Percentiles rank a stretch among this genome's conserved stretches.
Conservation (phyloP, 495 filamentous ascomycete species). For the Penicillium parvum region DNA sequence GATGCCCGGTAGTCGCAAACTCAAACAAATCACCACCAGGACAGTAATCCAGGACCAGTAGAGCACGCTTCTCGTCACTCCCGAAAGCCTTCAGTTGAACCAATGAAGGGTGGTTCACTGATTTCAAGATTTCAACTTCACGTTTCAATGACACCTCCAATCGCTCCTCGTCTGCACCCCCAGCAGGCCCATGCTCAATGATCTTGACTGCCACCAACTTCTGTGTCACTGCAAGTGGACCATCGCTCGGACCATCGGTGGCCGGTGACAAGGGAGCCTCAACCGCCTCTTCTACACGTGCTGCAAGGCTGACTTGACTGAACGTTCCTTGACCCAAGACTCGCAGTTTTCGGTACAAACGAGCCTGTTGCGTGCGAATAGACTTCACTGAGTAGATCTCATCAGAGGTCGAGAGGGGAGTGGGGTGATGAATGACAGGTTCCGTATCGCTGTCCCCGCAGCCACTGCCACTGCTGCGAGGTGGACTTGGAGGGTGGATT, state of each 20-base stretch:
- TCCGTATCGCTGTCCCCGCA: conserved; percentile 30
- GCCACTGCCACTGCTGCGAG: conserved; percentile 53
- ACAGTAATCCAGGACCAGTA: conserved; percentile 87
- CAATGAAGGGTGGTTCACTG: conserved; percentile 80
- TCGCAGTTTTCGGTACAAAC: conserved; percentile 68
- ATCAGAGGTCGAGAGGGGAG: conserved; percentile 18
- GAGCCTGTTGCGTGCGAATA: conserved; percentile 40
- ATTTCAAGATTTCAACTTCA: conserved; percentile 88
- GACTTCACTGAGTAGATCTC: conserved; percentile 45
- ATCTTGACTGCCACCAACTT: conserved; percentile 91
- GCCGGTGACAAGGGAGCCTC: conserved; percentile 22
- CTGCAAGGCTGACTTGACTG: conserved; percentile 87
- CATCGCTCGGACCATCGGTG: conserved; percentile 34
- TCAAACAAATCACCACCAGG: conserved; percentile 95
- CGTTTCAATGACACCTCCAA: conserved; percentile 89
- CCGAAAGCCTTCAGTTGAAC: conserved; percentile 86
- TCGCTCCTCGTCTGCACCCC: conserved; percentile 83
- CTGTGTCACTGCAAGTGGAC: conserved; percentile 50
- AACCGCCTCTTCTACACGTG: conserved; percentile 43
- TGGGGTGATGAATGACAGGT: conserved; percentile 26
- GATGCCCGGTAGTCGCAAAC: conserved; percentile 63
- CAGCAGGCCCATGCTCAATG: conserved; percentile 88
- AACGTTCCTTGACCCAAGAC: conserved; percentile 91
- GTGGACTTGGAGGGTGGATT: conserved; percentile 68
- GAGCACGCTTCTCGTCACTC: conserved; percentile 70